Conservation (phyloP, 176 grass and related monocot species). For the Cocos nucifera region DNA sequence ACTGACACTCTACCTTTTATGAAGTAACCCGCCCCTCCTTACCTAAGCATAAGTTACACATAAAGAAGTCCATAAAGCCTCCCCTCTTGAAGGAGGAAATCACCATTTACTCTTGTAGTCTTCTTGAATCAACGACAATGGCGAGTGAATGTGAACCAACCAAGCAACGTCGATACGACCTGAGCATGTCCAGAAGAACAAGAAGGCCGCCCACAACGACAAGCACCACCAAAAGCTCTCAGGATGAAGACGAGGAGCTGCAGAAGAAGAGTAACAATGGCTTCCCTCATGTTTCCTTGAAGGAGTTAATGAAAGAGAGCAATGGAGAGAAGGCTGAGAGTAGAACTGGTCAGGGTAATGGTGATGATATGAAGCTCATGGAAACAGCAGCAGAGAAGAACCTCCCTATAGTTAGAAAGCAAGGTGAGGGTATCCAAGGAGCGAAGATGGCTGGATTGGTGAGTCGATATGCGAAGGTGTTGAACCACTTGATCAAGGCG, state of each 20-base stretch:
- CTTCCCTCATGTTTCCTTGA: constrained; percentile 45
- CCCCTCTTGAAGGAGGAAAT: constrained; percentile 21
- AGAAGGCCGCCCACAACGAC: constrained; percentile 33
- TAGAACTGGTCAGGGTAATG: constrained; percentile 4
- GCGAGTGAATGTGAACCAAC: constrained; percentile 42
- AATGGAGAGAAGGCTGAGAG: constrained; percentile 24
- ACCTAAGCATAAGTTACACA: neutral
- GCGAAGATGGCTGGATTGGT: neutral
- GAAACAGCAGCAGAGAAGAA: neutral
- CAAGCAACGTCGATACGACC: constrained; percentile 61
- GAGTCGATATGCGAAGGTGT: neutral
- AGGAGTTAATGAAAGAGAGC: constrained; percentile 63
- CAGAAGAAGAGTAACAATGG: neutral
- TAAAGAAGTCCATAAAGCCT: constrained; percentile 33
- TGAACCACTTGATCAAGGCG: neutral
- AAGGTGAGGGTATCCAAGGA: neutral
- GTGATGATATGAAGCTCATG: constrained; percentile 8
- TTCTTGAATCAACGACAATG: constrained; percentile 36
- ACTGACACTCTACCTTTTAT: neutral
- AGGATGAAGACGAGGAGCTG: constrained; percentile 12
- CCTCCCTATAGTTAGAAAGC: neutral
- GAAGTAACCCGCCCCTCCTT: neutral
- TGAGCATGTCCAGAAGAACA: constrained; percentile 76
- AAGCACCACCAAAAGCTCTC: constrained; percentile 5
- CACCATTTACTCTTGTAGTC: constrained; percentile 12